phyloP scores from a whole-genome alignment of 75 land plant species.

The Isoetes taiwanensis region DNA sequence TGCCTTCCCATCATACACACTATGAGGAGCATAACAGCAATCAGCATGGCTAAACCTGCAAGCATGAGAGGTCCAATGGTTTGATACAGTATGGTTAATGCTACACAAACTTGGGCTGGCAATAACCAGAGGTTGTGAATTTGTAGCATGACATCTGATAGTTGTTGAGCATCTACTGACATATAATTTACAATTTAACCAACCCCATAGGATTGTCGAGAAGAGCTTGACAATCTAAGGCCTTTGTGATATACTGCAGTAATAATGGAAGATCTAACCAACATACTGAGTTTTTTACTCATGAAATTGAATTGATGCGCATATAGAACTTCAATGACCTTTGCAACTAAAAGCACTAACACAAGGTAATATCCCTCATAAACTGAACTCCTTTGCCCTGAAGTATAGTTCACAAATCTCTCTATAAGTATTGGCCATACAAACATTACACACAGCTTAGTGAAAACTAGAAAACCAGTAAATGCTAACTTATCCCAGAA shows the following conservation, averaged over 20 bases:
- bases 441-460: constrained; percentile 72
- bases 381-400: constrained; percentile 31
- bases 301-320: constrained; percentile 84
- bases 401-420: constrained; percentile 49
- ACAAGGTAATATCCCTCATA: constrained; percentile 68
- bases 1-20: constrained; percentile 10
- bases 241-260: constrained; percentile 74
- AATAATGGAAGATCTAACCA: constrained; percentile 61
- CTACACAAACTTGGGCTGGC: constrained; percentile 60
- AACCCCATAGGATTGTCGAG: constrained; percentile 71
- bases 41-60: constrained; percentile 35
- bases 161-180: constrained; percentile 93
- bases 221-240: constrained; percentile 61
- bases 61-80: constrained; percentile 47
- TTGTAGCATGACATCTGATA: constrained; percentile 78
- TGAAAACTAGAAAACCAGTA: constrained; percentile 53
- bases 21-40: constrained; percentile 1
- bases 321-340: constrained; percentile 49
- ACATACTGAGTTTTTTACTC: constrained; percentile 65
- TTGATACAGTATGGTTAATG: constrained; percentile 46
- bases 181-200: constrained; percentile 94
- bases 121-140: constrained; percentile 74
- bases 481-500: constrained; percentile 56
- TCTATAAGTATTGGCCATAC: constrained; percentile 76
- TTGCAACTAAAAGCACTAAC: constrained; percentile 48